These are phyloP conservation scores for Chernovozyma aurita DNA, from an alignment of 1,139 yeast species.

Conservation along the genomic window DNA sequence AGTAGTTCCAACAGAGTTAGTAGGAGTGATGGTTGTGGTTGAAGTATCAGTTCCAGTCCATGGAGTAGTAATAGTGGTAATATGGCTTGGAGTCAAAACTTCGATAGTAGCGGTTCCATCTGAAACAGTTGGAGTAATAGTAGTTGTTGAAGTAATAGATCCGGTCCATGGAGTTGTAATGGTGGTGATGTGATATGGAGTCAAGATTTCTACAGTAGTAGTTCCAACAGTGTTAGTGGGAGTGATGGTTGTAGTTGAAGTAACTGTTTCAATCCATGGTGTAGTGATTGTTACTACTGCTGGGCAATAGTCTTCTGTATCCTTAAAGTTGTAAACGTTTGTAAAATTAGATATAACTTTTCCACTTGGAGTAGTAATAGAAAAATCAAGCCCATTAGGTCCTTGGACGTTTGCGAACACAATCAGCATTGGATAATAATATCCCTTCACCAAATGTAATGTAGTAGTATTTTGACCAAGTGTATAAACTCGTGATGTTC, in stretches of 20 bases:
- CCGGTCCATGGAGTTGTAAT: constrained; percentile 2
- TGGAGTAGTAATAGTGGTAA: constrained; percentile 9
- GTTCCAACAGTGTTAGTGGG: constrained; percentile 1
- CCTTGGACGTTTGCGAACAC: constrained; percentile 8
- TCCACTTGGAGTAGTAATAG: constrained; percentile 6
- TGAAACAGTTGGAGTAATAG: constrained; percentile 3
- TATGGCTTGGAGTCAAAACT: constrained; percentile 6
- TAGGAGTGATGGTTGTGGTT: constrained; percentile 1
- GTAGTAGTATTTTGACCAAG: neutral
- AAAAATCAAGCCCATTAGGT: neutral
- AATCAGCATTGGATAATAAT: constrained; percentile 20
- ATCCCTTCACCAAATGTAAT: constrained; percentile 10
- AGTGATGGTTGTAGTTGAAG: constrained; percentile 1
- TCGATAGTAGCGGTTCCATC: constrained; percentile 3
- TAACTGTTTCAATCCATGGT: constrained; percentile 9
- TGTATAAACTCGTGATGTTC: neutral
- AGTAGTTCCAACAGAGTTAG: no score
- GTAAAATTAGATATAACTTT: constrained; percentile 1
- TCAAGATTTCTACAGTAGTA: constrained; percentile 1
- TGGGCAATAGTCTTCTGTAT: constrained; percentile 6
- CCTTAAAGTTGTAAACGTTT: constrained; percentile 1
- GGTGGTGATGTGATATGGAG: constrained; percentile 1
- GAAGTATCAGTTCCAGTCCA: constrained; percentile 10
- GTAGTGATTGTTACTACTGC: constrained; percentile 9
- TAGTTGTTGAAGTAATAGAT: neutral